Percentiles rank a stretch among this genome's conserved stretches.
Conservation (phyloP, 305 asterid species). For the Vinca major region DNA sequence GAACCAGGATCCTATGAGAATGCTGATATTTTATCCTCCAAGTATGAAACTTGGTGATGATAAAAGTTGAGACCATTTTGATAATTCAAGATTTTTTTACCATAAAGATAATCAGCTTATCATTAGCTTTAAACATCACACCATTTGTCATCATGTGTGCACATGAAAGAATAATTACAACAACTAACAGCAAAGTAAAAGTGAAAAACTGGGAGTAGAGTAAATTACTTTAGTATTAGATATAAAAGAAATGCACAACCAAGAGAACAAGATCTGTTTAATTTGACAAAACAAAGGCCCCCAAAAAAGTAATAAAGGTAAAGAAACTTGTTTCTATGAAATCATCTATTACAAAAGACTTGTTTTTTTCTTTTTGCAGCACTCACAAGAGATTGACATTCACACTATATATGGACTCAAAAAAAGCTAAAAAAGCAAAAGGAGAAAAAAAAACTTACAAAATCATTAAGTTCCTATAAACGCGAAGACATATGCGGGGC, state of each 20-base stretch:
- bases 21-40: neutral
- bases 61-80: neutral
- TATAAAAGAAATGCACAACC: neutral
- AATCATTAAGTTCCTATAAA: constrained; percentile 31
- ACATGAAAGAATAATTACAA: constrained; percentile 26
- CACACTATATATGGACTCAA: constrained; percentile 43
- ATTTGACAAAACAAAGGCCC: constrained; percentile 18
- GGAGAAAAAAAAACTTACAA: constrained; percentile 19
- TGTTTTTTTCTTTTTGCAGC: constrained; percentile 16
- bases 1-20: constrained; percentile 15
- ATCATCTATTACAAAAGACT: constrained; percentile 28
- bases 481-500: constrained; percentile 13
- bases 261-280: constrained; percentile 7
- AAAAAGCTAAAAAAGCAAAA: constrained; percentile 10
- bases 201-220: constrained; percentile 6
- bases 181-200: constrained; percentile 13
- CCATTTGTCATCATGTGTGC: no score
- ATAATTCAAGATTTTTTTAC: neutral
- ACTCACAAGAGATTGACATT: constrained; percentile 29
- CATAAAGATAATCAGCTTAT: constrained; percentile 12
- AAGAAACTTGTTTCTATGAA: constrained; percentile 19
- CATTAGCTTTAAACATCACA: constrained; percentile 11
- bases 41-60: neutral
- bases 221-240: neutral
- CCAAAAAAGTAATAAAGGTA: constrained; percentile 15